Base-by-base conservation (phyloP, 306 rosid genomes). In the Malus sylvestris region DNA sequence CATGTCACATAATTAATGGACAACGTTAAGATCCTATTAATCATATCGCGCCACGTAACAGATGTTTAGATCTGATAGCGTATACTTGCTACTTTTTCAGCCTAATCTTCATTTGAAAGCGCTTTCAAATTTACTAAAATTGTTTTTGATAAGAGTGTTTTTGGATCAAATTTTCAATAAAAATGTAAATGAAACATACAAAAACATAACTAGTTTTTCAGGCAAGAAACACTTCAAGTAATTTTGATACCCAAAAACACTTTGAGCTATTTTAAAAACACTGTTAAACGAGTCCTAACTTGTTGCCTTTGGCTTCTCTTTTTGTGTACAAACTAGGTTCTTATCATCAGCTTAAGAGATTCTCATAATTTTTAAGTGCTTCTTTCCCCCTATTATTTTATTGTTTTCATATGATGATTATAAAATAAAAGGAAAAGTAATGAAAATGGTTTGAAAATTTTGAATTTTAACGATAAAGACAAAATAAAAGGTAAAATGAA, bases 1-100 rank as follows among this genome's bases (percentile, higher is more conserved):
- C 76, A 67, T 13, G 66, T 85, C 88, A 88, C 86, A 69, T 83
- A 87, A 83, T 70, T 63, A 46, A 76, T 82, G 86, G 81, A 78
- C 77, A 66, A 1, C 23, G 27, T 14, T 5, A 5, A 38, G 72
- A 74, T 22, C 72, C 25, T 18, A 19, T 13, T 25, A 71, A 78
- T 62, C 55, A 23, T 13, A 7, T 29, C 18, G 35, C 1, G 80
- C 86, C 92, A 83, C 85, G 82, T 76, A 53, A 35, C 45, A 4
- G 16, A 1, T 30, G 20, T 78, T 49, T 76, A 55, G 68, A 83
- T 86, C 85, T 44, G 27, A 30, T 82, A 87, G 83, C 85, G 87
- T 90, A 89, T 79, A 53, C 67, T 65, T 57, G 9, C 80, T 52
- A 8, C 16, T 5, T 10, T 18, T 30, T 72, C 49, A 32, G 29